Percentiles rank a stretch among this genome's conserved stretches.
phyloP scores from a whole-genome alignment of 169 alveolate species.

The Cryptosporidium sp. region DNA sequence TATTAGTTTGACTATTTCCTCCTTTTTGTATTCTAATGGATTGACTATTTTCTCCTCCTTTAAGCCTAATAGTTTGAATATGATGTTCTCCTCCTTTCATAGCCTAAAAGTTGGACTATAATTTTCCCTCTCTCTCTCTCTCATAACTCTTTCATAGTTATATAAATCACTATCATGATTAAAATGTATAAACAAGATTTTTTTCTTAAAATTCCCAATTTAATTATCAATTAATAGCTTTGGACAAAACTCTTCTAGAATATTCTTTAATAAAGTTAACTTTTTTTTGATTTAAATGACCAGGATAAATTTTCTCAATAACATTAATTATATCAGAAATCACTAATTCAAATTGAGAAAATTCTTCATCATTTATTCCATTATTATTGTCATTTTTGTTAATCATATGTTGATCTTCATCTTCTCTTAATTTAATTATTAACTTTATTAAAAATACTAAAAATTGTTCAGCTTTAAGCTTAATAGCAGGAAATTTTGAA shows the following conservation, averaged over 20 bases:
- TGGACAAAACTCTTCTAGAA: slow-evolving; percentile 50
- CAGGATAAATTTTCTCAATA: neutral
- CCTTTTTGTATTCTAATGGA: too few species aligned
- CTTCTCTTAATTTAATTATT: neutral
- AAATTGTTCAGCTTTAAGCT: slow-evolving; percentile 52
- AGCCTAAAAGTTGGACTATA: too few species aligned
- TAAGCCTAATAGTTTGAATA: too few species aligned
- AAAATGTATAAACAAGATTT: too few species aligned
- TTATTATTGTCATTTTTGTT: too few species aligned
- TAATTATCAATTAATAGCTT: neutral
- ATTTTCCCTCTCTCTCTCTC: too few species aligned
- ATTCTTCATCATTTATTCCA: neutral
- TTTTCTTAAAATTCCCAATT: neutral
- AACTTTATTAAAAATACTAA: neutral
- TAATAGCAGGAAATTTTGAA: slow-evolving; percentile 32
- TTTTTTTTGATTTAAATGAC: neutral
- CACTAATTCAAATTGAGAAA: neutral
- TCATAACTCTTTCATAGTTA: too few species aligned
- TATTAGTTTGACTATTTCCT: too few species aligned
- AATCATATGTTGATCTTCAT: neutral
- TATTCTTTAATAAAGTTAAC: slow-evolving; percentile 7
- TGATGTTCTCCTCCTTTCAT: too few species aligned
- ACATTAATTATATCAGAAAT: neutral
- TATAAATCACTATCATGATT: too few species aligned
- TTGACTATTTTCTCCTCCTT: too few species aligned